Base-by-base conservation (phyloP, 2,329 filamentous ascomycete genomes). In the Diplodia intermedia region DNA sequence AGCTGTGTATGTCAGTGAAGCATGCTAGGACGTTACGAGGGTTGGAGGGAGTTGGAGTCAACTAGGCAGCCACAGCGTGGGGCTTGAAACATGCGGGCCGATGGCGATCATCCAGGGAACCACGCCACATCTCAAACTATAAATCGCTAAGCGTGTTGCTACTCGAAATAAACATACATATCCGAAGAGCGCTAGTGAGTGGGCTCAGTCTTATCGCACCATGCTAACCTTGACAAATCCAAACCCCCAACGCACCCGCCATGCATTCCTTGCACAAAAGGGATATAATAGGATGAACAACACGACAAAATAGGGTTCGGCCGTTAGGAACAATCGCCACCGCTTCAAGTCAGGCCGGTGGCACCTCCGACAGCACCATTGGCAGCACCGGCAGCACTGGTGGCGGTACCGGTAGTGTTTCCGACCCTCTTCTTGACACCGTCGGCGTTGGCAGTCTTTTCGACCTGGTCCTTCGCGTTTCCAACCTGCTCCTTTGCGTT, bases 311-410 rank as follows among this genome's bases (percentile, higher is more conserved):
- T 47, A 4, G 26, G 26, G 26, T 47, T 47, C 43, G 9, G n/a
- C 18, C 43, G n/a, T 47, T 1, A 47, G 9, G 8, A 20, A 3
- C 18, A 47, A 20, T 20, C 8, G 9, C n/a, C 43, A 20, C 43
- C 43, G 43, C 18, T 26, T 52, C 38, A 71, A 54, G 60, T 31
- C 65, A 74, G 47, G 5, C 72, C 74, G 23, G 74, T 73, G 1
- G 67, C 69, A 14, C 74, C 74, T 18, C 72, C 70, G 20, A 76
- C 31, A 11, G 72, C 72, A 33, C 75, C 75, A 52, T 75, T 77
- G 9, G 72, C 74, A 61, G 69, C 68, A 5, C 73, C 73, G 23
- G 60, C 66, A 6, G 62, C 62, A 47, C 36, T 47, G 0, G 20
- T 14, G 9, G 55, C 66, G 14, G 68, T 69, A 31, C 69, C 70